Conservation (phyloP, 768 basidiomycete species). For the Kwoniella botswanensis region DNA sequence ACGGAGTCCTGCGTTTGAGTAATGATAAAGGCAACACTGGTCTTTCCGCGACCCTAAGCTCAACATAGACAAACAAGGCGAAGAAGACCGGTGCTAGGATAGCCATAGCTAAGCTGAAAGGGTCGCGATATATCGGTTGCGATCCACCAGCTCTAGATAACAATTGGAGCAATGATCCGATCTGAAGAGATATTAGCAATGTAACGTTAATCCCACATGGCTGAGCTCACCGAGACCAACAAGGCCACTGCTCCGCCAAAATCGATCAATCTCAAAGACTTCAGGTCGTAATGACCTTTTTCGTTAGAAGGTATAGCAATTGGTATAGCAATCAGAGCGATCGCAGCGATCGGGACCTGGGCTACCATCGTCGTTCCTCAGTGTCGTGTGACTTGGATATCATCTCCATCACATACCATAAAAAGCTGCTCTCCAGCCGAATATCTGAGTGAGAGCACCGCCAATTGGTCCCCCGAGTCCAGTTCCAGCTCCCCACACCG, state of each 20-base stretch:
- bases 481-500: conserved; percentile 21
- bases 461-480: conserved; percentile 30
- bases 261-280: conserved; percentile 16
- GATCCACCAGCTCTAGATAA: conserved; percentile 3
- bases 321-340: conserved; percentile 9
- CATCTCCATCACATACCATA: conserved; percentile 17
- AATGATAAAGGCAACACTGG: conserved; percentile 25
- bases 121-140: conserved; percentile 10
- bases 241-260: conserved; percentile 27
- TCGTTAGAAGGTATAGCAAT: conserved; percentile 4
- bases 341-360: conserved; percentile 22
- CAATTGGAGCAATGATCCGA: conserved; percentile 25
- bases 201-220: no score
- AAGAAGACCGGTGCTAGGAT: conserved; percentile 15
- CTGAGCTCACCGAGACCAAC: conserved; percentile 21
- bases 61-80: conserved; percentile 23
- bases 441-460: conserved; percentile 22
- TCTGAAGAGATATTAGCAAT: background rate
- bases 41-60: conserved; percentile 24
- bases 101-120: conserved; percentile 10
- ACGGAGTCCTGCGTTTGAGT: conserved; percentile 11
- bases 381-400: no score
- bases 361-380: conserved; percentile 1
- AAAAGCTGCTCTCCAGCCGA: conserved; percentile 33
- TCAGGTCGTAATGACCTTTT: background rate